phyloP scores from a whole-genome alignment of 2,329 filamentous ascomycete genomes.

The Apiospora sp. region DNA sequence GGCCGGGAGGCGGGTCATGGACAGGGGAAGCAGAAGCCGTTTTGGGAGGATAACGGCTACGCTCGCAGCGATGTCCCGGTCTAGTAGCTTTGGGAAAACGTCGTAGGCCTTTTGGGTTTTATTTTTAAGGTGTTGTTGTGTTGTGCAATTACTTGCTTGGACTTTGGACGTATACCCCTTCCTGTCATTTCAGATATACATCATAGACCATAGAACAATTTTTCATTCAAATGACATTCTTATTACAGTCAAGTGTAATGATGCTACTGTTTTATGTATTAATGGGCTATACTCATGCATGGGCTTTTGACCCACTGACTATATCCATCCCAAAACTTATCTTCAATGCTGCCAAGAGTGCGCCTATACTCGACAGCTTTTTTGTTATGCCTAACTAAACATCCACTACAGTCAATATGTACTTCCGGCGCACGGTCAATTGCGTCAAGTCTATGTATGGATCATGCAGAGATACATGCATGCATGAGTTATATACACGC shows the following conservation, averaged over 20 bases:
- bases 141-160: not conserved
- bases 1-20: slow-evolving; percentile 32
- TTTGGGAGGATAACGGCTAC: slow-evolving; percentile 23
- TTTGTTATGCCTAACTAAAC: not conserved
- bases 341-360: not conserved
- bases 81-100: not conserved
- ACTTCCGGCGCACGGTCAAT: too few species aligned
- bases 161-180: not conserved
- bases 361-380: not conserved
- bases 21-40: slow-evolving; percentile 30
- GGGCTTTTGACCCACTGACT: not conserved
- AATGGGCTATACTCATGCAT: not conserved
- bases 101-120: not conserved
- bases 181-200: not conserved
- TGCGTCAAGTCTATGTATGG: not conserved
- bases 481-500: not conserved
- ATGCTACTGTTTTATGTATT: not conserved
- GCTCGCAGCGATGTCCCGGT: not conserved
- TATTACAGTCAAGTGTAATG: not conserved
- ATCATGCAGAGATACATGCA: too few species aligned
- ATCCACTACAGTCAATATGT: not conserved
- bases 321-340: not conserved
- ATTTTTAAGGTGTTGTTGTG: not conserved
- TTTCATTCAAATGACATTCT: not conserved
- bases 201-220: not conserved